A percentile compares a stretch with the other conserved stretches of the same genome.
Conservation (phyloP, 306 rosid species). For the Rubus parviflorus region DNA sequence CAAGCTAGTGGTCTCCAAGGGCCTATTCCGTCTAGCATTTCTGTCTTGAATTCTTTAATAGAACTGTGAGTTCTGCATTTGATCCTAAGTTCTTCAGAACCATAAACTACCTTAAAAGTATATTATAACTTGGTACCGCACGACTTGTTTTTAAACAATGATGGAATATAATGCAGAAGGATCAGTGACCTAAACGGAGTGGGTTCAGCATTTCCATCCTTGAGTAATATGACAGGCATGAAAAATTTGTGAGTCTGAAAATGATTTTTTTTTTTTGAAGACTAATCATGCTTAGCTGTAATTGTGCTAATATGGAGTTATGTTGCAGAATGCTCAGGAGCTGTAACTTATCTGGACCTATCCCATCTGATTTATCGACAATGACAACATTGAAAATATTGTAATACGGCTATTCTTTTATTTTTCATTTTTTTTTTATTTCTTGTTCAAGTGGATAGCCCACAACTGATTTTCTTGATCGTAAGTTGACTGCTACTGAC, state of each 20-base stretch:
- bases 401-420: not conserved
- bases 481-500: not conserved
- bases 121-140: not conserved
- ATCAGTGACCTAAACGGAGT: not conserved
- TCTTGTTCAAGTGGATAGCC: not conserved
- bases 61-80: not conserved
- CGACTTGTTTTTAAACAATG: not conserved
- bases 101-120: not conserved
- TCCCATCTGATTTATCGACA: not conserved
- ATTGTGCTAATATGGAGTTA: not conserved
- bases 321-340: conserved; percentile 28
- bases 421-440: not conserved
- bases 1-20: conserved; percentile 33
- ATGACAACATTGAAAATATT: not conserved
- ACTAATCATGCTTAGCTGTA: not conserved
- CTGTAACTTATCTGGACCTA: conserved; percentile 25
- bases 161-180: not conserved
- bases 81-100: not conserved
- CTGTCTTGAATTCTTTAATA: not conserved
- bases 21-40: conserved; percentile 28
- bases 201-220: conserved; percentile 19
- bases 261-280: not conserved
- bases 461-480: not conserved
- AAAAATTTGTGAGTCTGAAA: not conserved
- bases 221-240: conserved; percentile 7